phyloP scores from a whole-genome alignment of 495 filamentous ascomycete genomes.

The Polyplosphaeria fusca region DNA sequence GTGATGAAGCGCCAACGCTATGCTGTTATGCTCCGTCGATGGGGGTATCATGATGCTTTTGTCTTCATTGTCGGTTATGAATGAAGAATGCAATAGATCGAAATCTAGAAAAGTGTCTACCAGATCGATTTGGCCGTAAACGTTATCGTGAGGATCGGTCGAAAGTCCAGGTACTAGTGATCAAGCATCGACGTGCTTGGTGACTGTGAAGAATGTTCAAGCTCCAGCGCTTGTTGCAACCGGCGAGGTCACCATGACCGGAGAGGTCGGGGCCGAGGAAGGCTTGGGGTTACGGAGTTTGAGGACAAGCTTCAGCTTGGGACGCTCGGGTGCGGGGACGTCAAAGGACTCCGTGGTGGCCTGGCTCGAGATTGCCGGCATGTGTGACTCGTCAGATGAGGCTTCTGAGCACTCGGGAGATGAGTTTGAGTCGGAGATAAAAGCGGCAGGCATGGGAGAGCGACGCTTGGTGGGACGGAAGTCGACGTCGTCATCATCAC shows the following conservation, averaged over 20 bases:
- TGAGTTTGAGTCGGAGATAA: constrained; percentile 18
- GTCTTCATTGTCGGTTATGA: background rate
- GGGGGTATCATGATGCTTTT: background rate
- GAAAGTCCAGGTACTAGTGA: background rate
- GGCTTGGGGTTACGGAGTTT: constrained; percentile 7
- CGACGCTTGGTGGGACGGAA: constrained; percentile 14
- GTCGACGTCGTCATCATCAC: constrained; percentile 15
- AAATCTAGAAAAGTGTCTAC: too few relatives aligned
- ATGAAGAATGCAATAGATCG: background rate
- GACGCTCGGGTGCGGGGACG: background rate
- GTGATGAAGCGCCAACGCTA: background rate
- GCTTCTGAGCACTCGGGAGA: constrained; percentile 15
- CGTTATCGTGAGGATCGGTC: background rate
- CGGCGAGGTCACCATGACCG: background rate
- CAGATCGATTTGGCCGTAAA: background rate
- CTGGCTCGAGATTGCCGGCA: background rate
- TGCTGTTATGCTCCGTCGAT: too few relatives aligned
- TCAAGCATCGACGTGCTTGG: too few relatives aligned
- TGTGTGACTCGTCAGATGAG: constrained; percentile 24
- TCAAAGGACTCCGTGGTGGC: background rate
- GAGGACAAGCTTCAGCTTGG: constrained; percentile 5
- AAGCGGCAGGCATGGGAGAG: constrained; percentile 13
- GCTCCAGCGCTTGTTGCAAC: background rate
- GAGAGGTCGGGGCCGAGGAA: background rate
- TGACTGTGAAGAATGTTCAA: background rate